phyloP scores from a whole-genome alignment of 768 basidiomycete species.

The Amanita molliuscula region DNA sequence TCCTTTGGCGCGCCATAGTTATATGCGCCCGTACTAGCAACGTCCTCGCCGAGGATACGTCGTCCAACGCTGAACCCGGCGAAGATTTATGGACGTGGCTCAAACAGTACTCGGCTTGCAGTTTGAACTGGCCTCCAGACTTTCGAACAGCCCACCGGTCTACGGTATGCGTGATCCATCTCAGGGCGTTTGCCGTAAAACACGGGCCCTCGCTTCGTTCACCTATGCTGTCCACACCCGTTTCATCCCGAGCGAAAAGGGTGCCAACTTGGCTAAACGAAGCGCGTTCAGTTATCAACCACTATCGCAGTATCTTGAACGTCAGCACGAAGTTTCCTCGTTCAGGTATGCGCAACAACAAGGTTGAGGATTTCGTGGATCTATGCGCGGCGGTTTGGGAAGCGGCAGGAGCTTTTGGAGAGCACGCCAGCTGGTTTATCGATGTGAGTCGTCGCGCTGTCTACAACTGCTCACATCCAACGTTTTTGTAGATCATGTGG shows the following conservation, averaged over 20 bases:
- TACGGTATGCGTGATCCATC: slow-evolving; percentile 55
- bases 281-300: slow-evolving; percentile 56
- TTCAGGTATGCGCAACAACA: slow-evolving; percentile 69
- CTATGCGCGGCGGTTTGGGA: slow-evolving; percentile 78
- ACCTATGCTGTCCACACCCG: neutral
- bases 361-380: slow-evolving; percentile 80
- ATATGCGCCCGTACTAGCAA: slow-evolving; percentile 37
- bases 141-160: slow-evolving; percentile 75
- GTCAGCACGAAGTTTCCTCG: slow-evolving; percentile 67
- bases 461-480: slow-evolving; percentile 1
- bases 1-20: slow-evolving; percentile 73
- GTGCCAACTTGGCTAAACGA: slow-evolving; percentile 38
- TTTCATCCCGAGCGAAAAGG: slow-evolving; percentile 15
- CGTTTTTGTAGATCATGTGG: slow-evolving; percentile 60
- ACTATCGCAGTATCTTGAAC: slow-evolving; percentile 60
- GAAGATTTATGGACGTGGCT: slow-evolving; percentile 55
- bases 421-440: slow-evolving; percentile 66
- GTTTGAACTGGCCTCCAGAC: slow-evolving; percentile 62
- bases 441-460: slow-evolving; percentile 46
- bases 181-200: slow-evolving; percentile 61
- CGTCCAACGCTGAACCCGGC: slow-evolving; percentile 7
- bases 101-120: slow-evolving; percentile 48
- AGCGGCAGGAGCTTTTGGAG: slow-evolving; percentile 49
- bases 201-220: slow-evolving; percentile 17
- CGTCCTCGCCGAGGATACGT: slow-evolving; percentile 8